These are phyloP conservation scores for Colletotrichum shisoi DNA, from an alignment of 2,329 filamentous ascomycete species.

Conservation along the genomic window DNA sequence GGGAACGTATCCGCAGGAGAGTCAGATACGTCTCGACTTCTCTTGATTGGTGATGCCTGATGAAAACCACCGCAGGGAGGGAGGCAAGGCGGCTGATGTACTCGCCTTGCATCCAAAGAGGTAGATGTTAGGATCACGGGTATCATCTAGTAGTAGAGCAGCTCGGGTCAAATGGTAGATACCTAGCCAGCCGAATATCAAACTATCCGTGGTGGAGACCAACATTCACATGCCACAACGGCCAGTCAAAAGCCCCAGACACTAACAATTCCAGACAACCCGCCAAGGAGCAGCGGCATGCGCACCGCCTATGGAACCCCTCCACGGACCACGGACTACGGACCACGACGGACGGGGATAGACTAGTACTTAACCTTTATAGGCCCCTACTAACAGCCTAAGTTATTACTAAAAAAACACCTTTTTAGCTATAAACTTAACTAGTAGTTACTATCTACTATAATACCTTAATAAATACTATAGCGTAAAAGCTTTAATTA, in stretches of 20 bases:
- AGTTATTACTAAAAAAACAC: too few species aligned
- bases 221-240: slow-evolving; percentile 17
- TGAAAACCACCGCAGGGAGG: not conserved
- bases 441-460: too few species aligned
- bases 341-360: not conserved
- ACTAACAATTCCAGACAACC: slow-evolving; percentile 31
- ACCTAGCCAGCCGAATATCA: not conserved
- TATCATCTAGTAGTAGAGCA: not conserved
- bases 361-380: too few species aligned
- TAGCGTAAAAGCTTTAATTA: too few species aligned
- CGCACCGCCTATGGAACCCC: not conserved
- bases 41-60: not conserved
- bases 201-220: slow-evolving; percentile 4
- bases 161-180: too few species aligned
- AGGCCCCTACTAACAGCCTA: too few species aligned
- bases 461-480: too few species aligned
- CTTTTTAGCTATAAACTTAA: too few species aligned
- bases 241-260: slow-evolving; percentile 25
- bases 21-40: not conserved
- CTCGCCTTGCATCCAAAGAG: not conserved
- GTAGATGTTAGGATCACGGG: not conserved
- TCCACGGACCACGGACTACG: not conserved
- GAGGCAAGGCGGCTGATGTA: not conserved
- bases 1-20: not conserved
- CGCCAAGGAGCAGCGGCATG: not conserved